Conservation (phyloP, 768 basidiomycete species). For the Roridomyces roridus region DNA sequence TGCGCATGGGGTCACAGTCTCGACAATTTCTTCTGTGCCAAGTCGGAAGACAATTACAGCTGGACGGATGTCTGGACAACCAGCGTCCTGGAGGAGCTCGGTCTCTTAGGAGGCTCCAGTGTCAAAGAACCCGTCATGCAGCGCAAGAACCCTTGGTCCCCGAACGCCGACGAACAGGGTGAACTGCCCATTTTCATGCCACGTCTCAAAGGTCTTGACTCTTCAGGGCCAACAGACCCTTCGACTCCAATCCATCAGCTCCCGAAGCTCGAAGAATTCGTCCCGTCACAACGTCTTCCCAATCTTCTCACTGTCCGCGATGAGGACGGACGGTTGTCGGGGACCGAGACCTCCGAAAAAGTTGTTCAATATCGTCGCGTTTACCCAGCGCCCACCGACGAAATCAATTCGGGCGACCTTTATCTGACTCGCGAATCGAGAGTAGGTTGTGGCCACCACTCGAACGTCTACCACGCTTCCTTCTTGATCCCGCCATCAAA, state of each 20-base stretch:
- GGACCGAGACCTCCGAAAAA: constrained; percentile 6
- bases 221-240: background rate
- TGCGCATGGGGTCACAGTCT: constrained; percentile 19
- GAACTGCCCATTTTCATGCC: no score
- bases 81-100: constrained; percentile 15
- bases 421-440: constrained; percentile 26
- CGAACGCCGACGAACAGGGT: background rate
- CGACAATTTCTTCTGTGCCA: constrained; percentile 16
- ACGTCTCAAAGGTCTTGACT: background rate
- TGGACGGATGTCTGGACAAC: constrained; percentile 24
- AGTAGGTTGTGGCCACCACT: constrained; percentile 30
- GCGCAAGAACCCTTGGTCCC: constrained; percentile 12
- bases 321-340: constrained; percentile 18
- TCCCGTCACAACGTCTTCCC: constrained; percentile 29
- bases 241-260: background rate
- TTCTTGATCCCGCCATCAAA: constrained; percentile 40
- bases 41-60: constrained; percentile 7
- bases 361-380: constrained; percentile 12
- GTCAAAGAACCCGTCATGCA: constrained; percentile 17
- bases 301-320: constrained; percentile 33
- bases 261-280: constrained; percentile 30
- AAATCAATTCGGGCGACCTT: constrained; percentile 11
- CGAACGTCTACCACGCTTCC: constrained; percentile 44
- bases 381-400: background rate
- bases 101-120: background rate